Conservation (phyloP, 139 green algal genomes). For the Haematococcus sp. region DNA sequence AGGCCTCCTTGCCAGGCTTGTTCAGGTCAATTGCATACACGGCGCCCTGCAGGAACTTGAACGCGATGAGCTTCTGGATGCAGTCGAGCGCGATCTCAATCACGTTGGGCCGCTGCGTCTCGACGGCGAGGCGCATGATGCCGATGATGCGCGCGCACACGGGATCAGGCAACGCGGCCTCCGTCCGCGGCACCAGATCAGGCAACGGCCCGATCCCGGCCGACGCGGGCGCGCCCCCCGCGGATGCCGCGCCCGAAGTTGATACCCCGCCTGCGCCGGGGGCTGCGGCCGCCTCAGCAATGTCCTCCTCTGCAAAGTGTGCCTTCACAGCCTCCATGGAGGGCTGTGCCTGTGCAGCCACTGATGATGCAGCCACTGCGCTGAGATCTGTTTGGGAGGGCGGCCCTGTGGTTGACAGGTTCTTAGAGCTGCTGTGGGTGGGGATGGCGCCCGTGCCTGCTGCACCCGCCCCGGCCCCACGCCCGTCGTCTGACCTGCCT, state of each 20-base stretch:
- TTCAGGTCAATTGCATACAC: slow-evolving; percentile 17
- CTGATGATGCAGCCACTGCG: too few species aligned
- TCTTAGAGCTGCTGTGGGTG: not conserved
- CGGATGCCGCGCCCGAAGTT: not conserved
- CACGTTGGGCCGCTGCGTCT: slow-evolving; percentile 67
- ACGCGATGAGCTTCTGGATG: slow-evolving; percentile 89
- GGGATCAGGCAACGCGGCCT: slow-evolving; percentile 26
- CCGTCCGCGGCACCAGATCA: slow-evolving; percentile 31
- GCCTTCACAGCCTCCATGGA: too few species aligned
- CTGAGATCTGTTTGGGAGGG: too few species aligned
- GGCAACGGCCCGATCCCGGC: slow-evolving; percentile 9
- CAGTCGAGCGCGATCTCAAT: slow-evolving; percentile 84
- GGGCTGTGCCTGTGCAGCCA: too few species aligned
- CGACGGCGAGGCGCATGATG: slow-evolving; percentile 56
- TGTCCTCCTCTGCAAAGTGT: not conserved
- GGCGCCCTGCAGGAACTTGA: slow-evolving; percentile 46
- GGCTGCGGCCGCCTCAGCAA: not conserved
- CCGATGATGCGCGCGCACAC: slow-evolving; percentile 19
- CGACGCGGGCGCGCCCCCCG: not conserved
- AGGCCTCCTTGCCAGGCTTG: not conserved
- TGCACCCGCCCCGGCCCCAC: not conserved
- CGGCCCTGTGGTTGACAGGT: too few species aligned
- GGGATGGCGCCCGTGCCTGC: too few species aligned
- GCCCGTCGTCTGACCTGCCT: not conserved
- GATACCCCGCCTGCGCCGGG: not conserved